Evolutionary conservation across 192 early-diverging fungal species (phyloP), one percentile per base, ranked within the genome.

Genomic region (Glomus cerebriforme): DNA sequence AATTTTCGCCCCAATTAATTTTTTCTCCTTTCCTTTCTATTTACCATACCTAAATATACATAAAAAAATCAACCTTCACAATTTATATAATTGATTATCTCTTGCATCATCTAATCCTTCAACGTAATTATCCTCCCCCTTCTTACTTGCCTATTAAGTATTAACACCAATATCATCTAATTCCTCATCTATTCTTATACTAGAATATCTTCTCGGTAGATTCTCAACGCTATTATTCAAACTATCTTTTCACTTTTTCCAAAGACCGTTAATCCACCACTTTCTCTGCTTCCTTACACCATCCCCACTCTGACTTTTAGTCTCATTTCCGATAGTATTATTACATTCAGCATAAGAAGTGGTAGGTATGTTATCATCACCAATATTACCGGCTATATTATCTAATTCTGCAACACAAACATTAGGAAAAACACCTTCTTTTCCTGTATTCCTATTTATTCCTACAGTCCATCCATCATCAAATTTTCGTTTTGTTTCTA

Each of bases 391-490:
- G 4, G 17, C 15, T 49, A 10, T 10, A 39, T 39, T 39, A 39
- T 49, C 49, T 6, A 54, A 54, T 54, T 19, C 49, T 54, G 1
- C 49, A 54, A 96, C 87, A 78, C 95, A 97, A 35, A 93, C 93
- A 4, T 94, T 75, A 13, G 96, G 96, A 89, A 97, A 97, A 0
- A 92, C 93, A 17, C 96, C 96, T 68, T 91, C 89, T 47, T 81
- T 47, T 1, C 89, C 87, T 3, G 93, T 93, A 59, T 85, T 88
- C 77, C 90, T 79, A 83, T 95, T 96, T 71, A 90, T 83, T 31
- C 96, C 96, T 2, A 96, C 86, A 27, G 92, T 95, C 96, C 96
- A 97, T 9, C 96, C 96, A 80, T 97, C 96, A 79, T 96, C 94
- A 85, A 95, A 97, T 26, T 87, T 87, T 79, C 88, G 85, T 19